Evolutionary conservation across 2,329 filamentous ascomycete genomes (phyloP).

Genomic region (Colletotrichum sansevieriae): DNA sequence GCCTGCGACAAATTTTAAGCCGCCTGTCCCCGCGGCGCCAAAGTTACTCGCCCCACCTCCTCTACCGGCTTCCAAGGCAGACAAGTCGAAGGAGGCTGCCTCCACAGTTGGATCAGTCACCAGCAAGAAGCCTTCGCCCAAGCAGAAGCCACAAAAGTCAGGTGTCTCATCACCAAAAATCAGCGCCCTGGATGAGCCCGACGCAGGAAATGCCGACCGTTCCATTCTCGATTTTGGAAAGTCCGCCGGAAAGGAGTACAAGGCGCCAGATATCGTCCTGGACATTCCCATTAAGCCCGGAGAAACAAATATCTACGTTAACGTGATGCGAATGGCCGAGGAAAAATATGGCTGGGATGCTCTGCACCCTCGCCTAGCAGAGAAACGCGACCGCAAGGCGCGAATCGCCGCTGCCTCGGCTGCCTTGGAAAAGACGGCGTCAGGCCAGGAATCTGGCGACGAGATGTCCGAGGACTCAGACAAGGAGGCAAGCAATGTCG

Average conservation of each 20-base stretch:
- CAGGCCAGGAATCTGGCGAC: slow-evolving; percentile 77
- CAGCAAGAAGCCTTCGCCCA: slow-evolving; percentile 61
- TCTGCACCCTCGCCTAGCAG: slow-evolving; percentile 89
- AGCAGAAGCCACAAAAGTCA: slow-evolving; percentile 58
- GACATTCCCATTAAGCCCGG: slow-evolving; percentile 81
- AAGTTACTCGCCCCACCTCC: slow-evolving; percentile 54
- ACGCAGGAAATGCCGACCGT: slow-evolving; percentile 52
- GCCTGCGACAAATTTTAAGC: slow-evolving; percentile 51
- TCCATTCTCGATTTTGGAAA: slow-evolving; percentile 74
- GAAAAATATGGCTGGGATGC: slow-evolving; percentile 96
- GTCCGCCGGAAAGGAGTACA: slow-evolving; percentile 68
- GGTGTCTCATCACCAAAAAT: slow-evolving; percentile 64
- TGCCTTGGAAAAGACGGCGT: slow-evolving; percentile 82
- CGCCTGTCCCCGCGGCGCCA: slow-evolving; percentile 52
- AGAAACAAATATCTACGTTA: slow-evolving; percentile 90
- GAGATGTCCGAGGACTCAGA: slow-evolving; percentile 89
- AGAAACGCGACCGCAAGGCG: slow-evolving; percentile 87
- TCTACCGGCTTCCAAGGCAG: slow-evolving; percentile 45
- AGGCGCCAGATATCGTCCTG: slow-evolving; percentile 83
- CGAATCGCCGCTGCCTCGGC: slow-evolving; percentile 91
- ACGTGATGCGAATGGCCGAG: slow-evolving; percentile 94
- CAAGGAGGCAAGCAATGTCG: slow-evolving; percentile 86
- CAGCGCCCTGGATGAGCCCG: slow-evolving; percentile 61
- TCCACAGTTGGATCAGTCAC: slow-evolving; percentile 32
- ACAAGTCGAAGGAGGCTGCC: slow-evolving; percentile 37